phyloP scores from a whole-genome alignment of 768 basidiomycete genomes.

The Boletus huronensis region DNA sequence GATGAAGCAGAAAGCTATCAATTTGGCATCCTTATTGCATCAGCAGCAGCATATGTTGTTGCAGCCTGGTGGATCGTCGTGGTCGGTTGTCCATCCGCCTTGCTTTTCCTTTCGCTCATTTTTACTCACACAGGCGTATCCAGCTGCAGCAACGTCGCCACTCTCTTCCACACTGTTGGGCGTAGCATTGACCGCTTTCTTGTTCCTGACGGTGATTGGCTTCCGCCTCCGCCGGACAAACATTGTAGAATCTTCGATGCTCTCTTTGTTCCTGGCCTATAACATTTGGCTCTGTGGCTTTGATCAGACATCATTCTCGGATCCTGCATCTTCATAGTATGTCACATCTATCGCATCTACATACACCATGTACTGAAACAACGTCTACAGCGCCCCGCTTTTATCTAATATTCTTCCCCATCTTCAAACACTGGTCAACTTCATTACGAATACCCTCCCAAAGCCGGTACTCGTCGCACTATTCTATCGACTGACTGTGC shows the following conservation, averaged over 20 bases:
- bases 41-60: constrained; percentile 75
- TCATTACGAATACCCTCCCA: constrained; percentile 80
- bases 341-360: constrained; percentile 26
- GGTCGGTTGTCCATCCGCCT: constrained; percentile 42
- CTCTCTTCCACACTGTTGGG: constrained; percentile 88
- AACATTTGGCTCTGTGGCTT: constrained; percentile 89
- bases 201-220: constrained; percentile 90
- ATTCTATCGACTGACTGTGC: constrained; percentile 72
- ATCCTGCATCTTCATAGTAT: constrained; percentile 75
- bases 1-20: constrained; percentile 74
- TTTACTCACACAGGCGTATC: constrained; percentile 57
- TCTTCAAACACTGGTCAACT: constrained; percentile 73
- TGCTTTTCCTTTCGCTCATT: constrained; percentile 6
- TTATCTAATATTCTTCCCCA: constrained; percentile 79
- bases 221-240: constrained; percentile 87
- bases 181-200: constrained; percentile 79
- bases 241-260: constrained; percentile 85
- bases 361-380: constrained; percentile 6
- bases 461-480: constrained; percentile 80
- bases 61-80: constrained; percentile 86
- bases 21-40: constrained; percentile 69
- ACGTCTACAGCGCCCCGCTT: constrained; percentile 57
- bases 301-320: constrained; percentile 67
- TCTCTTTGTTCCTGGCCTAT: constrained; percentile 86
- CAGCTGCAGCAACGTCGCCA: constrained; percentile 77